Evolutionary conservation across 345 rosid species (phyloP), one percentile per base, ranked within the genome.

Genomic region (Eucalyptus brandiana): DNA sequence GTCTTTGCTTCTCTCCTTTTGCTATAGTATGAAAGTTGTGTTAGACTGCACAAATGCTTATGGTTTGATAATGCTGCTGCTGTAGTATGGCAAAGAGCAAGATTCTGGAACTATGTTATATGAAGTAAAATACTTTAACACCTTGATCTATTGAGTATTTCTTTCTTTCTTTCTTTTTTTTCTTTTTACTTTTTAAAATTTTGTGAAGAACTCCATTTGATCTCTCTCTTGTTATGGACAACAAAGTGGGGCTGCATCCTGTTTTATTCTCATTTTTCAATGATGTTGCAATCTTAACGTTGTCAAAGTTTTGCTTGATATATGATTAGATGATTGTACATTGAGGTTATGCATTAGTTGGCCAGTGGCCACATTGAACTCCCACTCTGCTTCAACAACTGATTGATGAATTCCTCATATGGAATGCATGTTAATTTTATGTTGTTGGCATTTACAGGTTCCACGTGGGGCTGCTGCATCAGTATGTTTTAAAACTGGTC

Each of bases 391-490:
- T 21, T 37, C 83, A 19, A 37, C 83, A 21, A 37, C 47, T 76
- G 86, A n/a, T 88, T 8, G 26, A 17, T 30, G 51, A 44, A 48
- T 56, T 88, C 69, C 3, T 62, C 42, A 42, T 86, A 8, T 53
- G 58, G 48, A 67, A 42, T 37, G 45, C 83, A 37, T 76, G 53
- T 87, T 60, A n/a, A 65, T 24, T 72, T 88, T 30, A 37, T 88
- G 40, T 48, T 32, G 28, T 34, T 48, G 34, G 56, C 34, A 86
- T 54, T 87, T 87, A 37, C 92, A 98, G 99, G 98, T 97, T 93
- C 99, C 98, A 58, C 95, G 98, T 87, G 99, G 99, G 87, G 99
- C 99, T 60, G 94, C 96, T 90, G 97, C 99, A 92, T 86, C 99
- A 12, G 87, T 95, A 86, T 98, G 99, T 93, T 98, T 98, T 94